Conservation (phyloP, 2,329 filamentous ascomycete species). For the Nemania sp. region DNA sequence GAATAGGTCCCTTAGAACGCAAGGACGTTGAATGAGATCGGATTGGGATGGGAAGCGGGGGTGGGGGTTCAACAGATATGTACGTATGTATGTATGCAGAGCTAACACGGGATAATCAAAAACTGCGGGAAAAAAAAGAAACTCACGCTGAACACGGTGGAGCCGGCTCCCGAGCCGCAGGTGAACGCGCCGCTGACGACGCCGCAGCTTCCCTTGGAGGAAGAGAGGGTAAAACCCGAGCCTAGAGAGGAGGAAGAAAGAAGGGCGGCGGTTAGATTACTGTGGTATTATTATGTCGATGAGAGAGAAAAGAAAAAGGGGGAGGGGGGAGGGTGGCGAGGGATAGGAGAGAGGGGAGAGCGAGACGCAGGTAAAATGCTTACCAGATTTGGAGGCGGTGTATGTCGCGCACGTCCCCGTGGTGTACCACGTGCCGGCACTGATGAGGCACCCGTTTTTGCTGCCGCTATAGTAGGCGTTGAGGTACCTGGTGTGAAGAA, state of each 20-base stretch:
- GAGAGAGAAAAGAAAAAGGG: neutral
- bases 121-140: too few species aligned
- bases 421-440: slow-evolving; percentile 68
- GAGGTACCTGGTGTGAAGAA: slow-evolving; percentile 49
- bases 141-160: slow-evolving; percentile 30
- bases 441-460: slow-evolving; percentile 69
- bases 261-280: too few species aligned
- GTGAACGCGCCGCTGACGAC: slow-evolving; percentile 57
- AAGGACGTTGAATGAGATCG: too few species aligned
- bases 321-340: too few species aligned
- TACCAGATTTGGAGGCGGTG: slow-evolving; percentile 52
- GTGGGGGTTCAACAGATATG: neutral
- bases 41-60: too few species aligned
- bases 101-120: too few species aligned
- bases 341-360: too few species aligned
- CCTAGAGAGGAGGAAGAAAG: slow-evolving; percentile 26
- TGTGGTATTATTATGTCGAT: neutral
- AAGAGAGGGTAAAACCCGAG: slow-evolving; percentile 59
- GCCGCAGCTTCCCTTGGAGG: slow-evolving; percentile 63
- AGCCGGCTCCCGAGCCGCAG: slow-evolving; percentile 54
- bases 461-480: slow-evolving; percentile 56
- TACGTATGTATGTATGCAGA: too few species aligned
- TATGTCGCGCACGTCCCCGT: slow-evolving; percentile 70
- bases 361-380: neutral
- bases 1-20: too few species aligned